These are phyloP conservation scores for Straminergon stramineum DNA, from an alignment of 225 moss, liverwort and hornwort genomes.

Conservation along the genomic window DNA sequence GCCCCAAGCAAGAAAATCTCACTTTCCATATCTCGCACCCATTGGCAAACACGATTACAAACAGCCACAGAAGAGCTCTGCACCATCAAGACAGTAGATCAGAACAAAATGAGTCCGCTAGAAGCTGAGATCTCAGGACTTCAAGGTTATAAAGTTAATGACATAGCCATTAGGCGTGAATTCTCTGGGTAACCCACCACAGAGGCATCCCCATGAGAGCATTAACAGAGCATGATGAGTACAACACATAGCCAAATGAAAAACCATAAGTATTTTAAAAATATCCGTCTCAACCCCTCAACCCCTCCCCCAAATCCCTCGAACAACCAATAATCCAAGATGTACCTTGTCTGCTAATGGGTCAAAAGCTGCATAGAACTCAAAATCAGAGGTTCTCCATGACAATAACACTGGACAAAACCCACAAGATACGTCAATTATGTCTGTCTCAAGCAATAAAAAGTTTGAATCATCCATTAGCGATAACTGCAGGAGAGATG, in stretches of 20 bases:
- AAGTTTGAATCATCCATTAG: background rate
- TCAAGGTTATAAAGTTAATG: background rate
- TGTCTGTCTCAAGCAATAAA: background rate
- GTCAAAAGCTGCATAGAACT: slow-evolving; percentile 90
- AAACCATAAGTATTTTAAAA: background rate
- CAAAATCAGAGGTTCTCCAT: slow-evolving; percentile 94
- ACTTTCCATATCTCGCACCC: slow-evolving; percentile 92
- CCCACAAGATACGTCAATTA: slow-evolving; percentile 16
- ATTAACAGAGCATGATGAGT: background rate
- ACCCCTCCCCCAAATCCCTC: background rate
- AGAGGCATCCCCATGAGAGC: background rate
- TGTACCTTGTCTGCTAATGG: slow-evolving; percentile 89
- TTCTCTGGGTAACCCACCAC: background rate
- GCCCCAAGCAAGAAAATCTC: slow-evolving; percentile 90
- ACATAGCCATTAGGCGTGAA: background rate
- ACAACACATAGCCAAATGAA: background rate
- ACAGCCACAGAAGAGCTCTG: slow-evolving; percentile 65
- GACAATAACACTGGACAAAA: slow-evolving; percentile 66
- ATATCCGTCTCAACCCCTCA: background rate
- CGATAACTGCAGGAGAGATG: background rate
- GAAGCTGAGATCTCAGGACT: background rate
- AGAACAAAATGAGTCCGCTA: background rate
- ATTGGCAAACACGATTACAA: slow-evolving; percentile 88
- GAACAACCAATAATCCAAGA: background rate
- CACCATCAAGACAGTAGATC: background rate